These are phyloP conservation scores for Ceratocystis lukuohia DNA, from an alignment of 2,329 filamentous ascomycete genomes.

Conservation along the genomic window DNA sequence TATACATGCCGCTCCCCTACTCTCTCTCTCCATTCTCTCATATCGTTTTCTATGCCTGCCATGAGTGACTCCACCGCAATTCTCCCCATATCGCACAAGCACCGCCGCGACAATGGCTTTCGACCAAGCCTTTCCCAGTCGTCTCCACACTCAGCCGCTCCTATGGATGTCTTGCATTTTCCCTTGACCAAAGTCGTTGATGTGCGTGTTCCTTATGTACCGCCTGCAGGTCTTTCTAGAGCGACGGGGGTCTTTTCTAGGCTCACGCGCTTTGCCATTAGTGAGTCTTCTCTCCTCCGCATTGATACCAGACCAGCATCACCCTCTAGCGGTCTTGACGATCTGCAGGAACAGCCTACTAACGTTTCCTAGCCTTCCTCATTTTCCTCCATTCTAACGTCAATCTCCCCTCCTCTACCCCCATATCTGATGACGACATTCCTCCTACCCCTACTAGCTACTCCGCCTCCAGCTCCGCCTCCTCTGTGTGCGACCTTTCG, in stretches of 20 bases:
- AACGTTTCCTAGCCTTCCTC: slow-evolving; percentile 5
- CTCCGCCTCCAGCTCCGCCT: not conserved
- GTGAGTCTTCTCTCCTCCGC: not conserved
- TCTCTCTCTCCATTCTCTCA: not conserved
- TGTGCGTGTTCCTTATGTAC: slow-evolving; percentile 12
- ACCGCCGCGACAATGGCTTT: not conserved
- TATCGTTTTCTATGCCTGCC: not conserved
- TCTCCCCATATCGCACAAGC: slow-evolving; percentile 3
- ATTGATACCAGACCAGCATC: not conserved
- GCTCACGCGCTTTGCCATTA: slow-evolving; percentile 5
- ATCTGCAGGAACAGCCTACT: no score
- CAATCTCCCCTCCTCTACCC: slow-evolving; percentile 1
- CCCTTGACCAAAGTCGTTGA: slow-evolving; percentile 8
- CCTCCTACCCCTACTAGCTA: not conserved
- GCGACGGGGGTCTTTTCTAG: not conserved
- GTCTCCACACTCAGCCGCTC: not conserved
- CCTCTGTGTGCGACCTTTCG: slow-evolving; percentile 22
- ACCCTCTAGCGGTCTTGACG: not conserved
- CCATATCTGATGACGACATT: not conserved
- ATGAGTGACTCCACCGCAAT: not conserved
- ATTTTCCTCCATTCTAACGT: slow-evolving; percentile 11
- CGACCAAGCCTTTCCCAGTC: not conserved
- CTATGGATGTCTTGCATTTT: not conserved
- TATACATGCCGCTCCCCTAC: not conserved
- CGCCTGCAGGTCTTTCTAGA: not conserved